Evolutionary conservation across 2,329 filamentous ascomycete species (phyloP).

Genomic region (Metarhizium album): DNA sequence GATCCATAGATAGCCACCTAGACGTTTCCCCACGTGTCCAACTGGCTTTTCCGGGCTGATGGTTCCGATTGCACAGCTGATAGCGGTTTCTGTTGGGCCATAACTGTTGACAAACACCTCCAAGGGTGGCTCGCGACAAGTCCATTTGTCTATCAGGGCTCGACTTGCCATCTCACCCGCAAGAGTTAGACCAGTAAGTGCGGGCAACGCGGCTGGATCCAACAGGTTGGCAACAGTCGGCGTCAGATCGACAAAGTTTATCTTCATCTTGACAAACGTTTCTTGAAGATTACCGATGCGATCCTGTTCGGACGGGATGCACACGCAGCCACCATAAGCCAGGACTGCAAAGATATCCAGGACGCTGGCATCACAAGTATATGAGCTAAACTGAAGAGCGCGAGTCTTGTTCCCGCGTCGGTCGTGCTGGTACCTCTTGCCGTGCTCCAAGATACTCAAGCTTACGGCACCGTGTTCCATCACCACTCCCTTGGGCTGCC

Average conservation of each 20-base stretch:
- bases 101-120: background rate
- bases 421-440: background rate
- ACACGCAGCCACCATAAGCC: slow-evolving; percentile 10
- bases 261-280: too few species aligned
- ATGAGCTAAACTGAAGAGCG: slow-evolving; percentile 10
- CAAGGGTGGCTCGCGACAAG: background rate
- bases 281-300: background rate
- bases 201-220: too few species aligned
- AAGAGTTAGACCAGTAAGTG: too few species aligned
- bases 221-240: too few species aligned
- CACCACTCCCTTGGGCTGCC: too few species aligned
- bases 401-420: too few species aligned
- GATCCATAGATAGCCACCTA: too few species aligned
- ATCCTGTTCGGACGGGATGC: slow-evolving; percentile 10
- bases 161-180: too few species aligned
- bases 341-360: slow-evolving; percentile 10
- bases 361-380: slow-evolving; percentile 11
- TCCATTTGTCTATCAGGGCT: background rate
- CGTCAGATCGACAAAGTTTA: too few species aligned
- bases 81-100: background rate
- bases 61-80: background rate
- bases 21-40: too few species aligned
- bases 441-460: background rate
- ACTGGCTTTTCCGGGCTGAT: too few species aligned
- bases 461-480: background rate